phyloP scores from a whole-genome alignment of 2,329 filamentous ascomycete genomes.

The Exophiala sp. region DNA sequence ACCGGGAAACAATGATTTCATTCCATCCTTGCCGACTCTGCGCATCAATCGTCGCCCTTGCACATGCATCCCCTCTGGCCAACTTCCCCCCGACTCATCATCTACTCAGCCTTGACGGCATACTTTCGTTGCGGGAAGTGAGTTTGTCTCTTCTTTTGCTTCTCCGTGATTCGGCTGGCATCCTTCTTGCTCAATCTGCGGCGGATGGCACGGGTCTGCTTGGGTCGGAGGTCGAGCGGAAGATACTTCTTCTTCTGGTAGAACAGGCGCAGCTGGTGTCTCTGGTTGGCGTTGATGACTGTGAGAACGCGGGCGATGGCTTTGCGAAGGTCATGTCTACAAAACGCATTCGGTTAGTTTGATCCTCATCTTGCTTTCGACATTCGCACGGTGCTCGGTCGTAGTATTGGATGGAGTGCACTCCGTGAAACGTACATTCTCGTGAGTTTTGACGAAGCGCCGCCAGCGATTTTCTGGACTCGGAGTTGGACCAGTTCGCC shows the following conservation, averaged over 20 bases:
- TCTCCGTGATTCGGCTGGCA: constrained; percentile 74
- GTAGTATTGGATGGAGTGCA: constrained; percentile 5
- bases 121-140: constrained; percentile 99
- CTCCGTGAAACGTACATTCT: constrained; percentile 77
- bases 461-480: constrained; percentile 90
- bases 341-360: not conserved
- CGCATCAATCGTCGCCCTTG: not conserved
- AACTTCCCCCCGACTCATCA: constrained; percentile 33
- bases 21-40: not conserved
- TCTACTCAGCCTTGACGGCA: constrained; percentile 72
- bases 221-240: constrained; percentile 94
- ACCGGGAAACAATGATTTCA: not conserved
- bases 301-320: constrained; percentile 98
- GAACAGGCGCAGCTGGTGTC: constrained; percentile 94
- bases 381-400: no score
- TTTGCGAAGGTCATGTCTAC: constrained; percentile 97
- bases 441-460: constrained; percentile 90
- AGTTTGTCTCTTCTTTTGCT: constrained; percentile 89
- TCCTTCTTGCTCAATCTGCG: constrained; percentile 91
- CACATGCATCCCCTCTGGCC: constrained; percentile 7
- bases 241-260: constrained; percentile 99
- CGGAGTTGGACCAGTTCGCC: constrained; percentile 91
- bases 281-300: constrained; percentile 99
- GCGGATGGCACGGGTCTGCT: constrained; percentile 97
- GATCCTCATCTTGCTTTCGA: constrained; percentile 15